These are phyloP conservation scores for Penicillium robsamsonii DNA, from an alignment of 495 filamentous ascomycete genomes.

Conservation along the genomic window DNA sequence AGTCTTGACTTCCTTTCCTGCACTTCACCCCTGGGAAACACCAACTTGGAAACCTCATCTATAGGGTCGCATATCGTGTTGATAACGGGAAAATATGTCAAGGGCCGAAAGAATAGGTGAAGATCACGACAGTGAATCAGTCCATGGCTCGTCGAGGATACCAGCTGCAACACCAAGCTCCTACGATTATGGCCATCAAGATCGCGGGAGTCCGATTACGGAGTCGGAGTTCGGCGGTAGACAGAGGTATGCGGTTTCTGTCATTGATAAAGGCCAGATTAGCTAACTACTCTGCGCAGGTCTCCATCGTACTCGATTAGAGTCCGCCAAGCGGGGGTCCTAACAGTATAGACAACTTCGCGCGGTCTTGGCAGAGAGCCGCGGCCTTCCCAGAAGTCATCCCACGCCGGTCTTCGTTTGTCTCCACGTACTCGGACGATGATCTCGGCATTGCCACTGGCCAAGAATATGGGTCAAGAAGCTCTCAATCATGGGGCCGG, in stretches of 20 bases:
- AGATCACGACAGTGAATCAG: slow-evolving; percentile 6
- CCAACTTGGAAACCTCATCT: background rate
- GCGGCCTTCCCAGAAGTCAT: slow-evolving; percentile 84
- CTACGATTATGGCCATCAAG: slow-evolving; percentile 19
- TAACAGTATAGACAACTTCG: slow-evolving; percentile 93
- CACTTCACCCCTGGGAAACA: background rate
- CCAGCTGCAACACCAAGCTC: slow-evolving; percentile 16
- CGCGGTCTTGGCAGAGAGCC: slow-evolving; percentile 89
- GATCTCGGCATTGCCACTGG: slow-evolving; percentile 38
- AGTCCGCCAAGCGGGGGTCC: slow-evolving; percentile 81
- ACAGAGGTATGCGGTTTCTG: slow-evolving; percentile 18
- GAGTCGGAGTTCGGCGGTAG: slow-evolving; percentile 21
- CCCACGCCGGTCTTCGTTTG: slow-evolving; percentile 69
- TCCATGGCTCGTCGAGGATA: slow-evolving; percentile 13
- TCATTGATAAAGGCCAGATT: background rate
- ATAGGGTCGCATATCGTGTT: background rate
- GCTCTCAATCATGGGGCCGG: slow-evolving; percentile 29
- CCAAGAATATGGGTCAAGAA: slow-evolving; percentile 25
- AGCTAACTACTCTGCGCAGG: slow-evolving; percentile 15
- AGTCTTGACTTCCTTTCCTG: background rate
- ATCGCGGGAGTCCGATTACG: slow-evolving; percentile 13
- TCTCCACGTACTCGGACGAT: slow-evolving; percentile 52
- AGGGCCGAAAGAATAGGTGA: slow-evolving; percentile 8
- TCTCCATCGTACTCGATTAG: slow-evolving; percentile 70
- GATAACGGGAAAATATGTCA: slow-evolving; percentile 14